Conservation (phyloP, 2,329 filamentous ascomycete genomes). For the Ophiocordyceps australis region DNA sequence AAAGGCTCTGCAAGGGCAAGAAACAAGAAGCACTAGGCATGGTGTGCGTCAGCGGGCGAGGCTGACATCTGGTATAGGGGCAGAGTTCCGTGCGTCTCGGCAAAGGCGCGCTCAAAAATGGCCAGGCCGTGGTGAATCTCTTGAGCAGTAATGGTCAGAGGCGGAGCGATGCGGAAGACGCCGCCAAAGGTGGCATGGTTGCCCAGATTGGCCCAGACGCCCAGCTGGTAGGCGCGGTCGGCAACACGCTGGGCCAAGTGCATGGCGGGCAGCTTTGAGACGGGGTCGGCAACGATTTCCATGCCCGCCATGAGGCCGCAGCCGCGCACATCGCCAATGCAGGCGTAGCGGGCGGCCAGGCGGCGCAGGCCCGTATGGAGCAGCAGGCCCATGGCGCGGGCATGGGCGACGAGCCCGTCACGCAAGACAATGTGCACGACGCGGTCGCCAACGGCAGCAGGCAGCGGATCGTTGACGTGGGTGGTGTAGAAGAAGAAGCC, state of each 20-base stretch:
- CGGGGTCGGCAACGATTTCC: constrained; percentile 33
- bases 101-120: constrained; percentile 39
- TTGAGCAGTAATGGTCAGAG: constrained; percentile 34
- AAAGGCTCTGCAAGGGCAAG: too few relatives aligned
- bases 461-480: constrained; percentile 42
- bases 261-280: constrained; percentile 25
- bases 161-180: constrained; percentile 39
- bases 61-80: constrained; percentile 9
- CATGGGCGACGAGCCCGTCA: constrained; percentile 29
- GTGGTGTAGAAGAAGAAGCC: constrained; percentile 42
- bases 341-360: constrained; percentile 32
- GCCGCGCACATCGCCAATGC: constrained; percentile 42
- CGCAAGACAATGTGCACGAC: constrained; percentile 42
- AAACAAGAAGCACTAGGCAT: too few relatives aligned
- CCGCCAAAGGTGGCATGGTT: constrained; percentile 35
- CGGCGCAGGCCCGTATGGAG: constrained; percentile 26
- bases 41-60: too few relatives aligned
- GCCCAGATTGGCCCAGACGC: constrained; percentile 37
- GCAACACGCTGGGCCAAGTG: constrained; percentile 28
- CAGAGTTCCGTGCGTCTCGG: constrained; percentile 11
- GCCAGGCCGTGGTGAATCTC: constrained; percentile 29
- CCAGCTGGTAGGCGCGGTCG: constrained; percentile 27
- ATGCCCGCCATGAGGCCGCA: constrained; percentile 38
- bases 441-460: constrained; percentile 40
- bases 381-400: constrained; percentile 21